Conservation (phyloP, 306 rosid genomes). For the Astragalus membranaceus region DNA sequence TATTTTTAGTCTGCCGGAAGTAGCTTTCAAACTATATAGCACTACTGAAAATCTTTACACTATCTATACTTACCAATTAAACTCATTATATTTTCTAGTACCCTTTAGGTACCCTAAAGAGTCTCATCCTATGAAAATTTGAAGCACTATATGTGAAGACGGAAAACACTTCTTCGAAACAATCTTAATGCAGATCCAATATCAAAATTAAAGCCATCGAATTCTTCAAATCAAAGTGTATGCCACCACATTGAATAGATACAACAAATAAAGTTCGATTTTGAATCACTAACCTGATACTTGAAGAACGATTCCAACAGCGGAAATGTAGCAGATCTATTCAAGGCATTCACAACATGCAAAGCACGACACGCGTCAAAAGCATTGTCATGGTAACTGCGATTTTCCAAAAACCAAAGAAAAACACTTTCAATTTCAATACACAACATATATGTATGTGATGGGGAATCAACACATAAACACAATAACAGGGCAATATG, state of each 20-base stretch:
- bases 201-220: neutral
- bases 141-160: neutral
- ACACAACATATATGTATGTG: too few relatives aligned
- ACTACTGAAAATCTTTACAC: too few relatives aligned
- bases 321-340: constrained; percentile 57
- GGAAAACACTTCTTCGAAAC: neutral
- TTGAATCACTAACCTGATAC: constrained; percentile 53
- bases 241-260: neutral
- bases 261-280: neutral
- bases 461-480: too few relatives aligned
- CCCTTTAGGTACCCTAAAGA: neutral
- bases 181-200: neutral
- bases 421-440: too few relatives aligned
- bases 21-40: too few relatives aligned
- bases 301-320: constrained; percentile 73
- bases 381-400: constrained; percentile 87
- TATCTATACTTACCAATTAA: too few relatives aligned
- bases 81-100: too few relatives aligned
- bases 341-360: constrained; percentile 58
- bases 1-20: too few relatives aligned
- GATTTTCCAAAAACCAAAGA: too few relatives aligned
- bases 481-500: too few relatives aligned
- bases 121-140: neutral
- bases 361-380: constrained; percentile 75
- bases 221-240: neutral